Base-by-base conservation (phyloP, 163 green algal genomes). In the Volvox carteri region DNA sequence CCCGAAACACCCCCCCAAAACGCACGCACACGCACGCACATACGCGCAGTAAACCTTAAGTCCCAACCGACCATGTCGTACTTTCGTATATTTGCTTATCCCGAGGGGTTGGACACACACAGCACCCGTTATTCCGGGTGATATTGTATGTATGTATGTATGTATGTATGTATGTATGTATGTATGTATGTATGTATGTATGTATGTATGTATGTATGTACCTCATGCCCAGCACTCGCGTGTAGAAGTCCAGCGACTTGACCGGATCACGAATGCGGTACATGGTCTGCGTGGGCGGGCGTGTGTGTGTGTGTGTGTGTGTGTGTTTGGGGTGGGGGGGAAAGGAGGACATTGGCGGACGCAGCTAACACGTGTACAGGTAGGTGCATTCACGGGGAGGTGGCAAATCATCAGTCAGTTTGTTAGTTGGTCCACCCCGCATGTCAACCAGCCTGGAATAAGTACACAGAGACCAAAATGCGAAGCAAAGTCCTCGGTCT, bases 221-320 rank as follows among this genome's bases (percentile, higher is more conserved):
- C 93, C 86, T 96, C 94, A 99, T 97, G 74, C 97, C 96, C 74
- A 98, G 85, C 19, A 98, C 91, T 4, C 95, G 90, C 0, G 97
- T 99, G 92, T 99, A 99, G 85, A 99, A 99, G 72, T 98, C 96
- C 18, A 99, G 85, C 0, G 92, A 95, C 52, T 76, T 81, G 33
- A 25, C 48, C 0, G 97, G 96, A 83, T 99, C 97, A 60, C 95
- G 97, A 74, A 99, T 96, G 21, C 97, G 92, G 44, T 96, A 93
- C 97, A 98, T 99, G 12, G 97, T 98, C 95, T 97, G 94, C 54
- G 23, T 14, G 48, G n/a, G n/a, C n/a, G n/a, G n/a, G n/a, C n/a
- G n/a, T n/a, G n/a, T n/a, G n/a, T n/a, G n/a, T n/a, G n/a, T n/a
- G n/a, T n/a, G n/a, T n/a, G n/a, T n/a, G n/a, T n/a, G n/a, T n/a